Evolutionary conservation across 257 asterid genomes (phyloP).

Genomic region (Coffea eugenioides): DNA sequence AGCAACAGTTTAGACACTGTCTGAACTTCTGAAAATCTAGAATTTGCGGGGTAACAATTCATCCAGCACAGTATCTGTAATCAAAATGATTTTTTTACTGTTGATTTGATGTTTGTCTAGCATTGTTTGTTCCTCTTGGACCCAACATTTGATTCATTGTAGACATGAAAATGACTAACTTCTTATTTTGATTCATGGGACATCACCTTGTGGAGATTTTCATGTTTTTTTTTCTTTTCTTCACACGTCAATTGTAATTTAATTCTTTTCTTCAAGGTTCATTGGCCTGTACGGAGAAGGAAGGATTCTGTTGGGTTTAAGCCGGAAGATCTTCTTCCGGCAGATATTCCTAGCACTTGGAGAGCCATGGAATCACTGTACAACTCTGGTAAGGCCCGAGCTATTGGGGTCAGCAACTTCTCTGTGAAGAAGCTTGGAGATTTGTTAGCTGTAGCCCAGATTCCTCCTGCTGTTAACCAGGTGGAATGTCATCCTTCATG

Average conservation of each 20-base stretch:
- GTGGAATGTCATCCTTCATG: slow-evolving; percentile 89
- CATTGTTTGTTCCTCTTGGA: too few relatives aligned
- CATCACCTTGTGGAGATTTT: too few relatives aligned
- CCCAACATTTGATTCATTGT: too few relatives aligned
- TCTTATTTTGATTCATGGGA: too few relatives aligned
- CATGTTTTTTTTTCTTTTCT: background rate
- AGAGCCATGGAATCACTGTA: slow-evolving; percentile 69
- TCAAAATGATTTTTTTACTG: too few relatives aligned
- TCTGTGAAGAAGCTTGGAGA: slow-evolving; percentile 65
- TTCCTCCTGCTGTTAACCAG: slow-evolving; percentile 82
- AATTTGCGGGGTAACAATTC: too few relatives aligned
- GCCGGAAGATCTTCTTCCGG: slow-evolving; percentile 53
- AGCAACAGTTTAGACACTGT: too few relatives aligned
- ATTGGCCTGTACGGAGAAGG: slow-evolving; percentile 72
- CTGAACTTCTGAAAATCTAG: too few relatives aligned
- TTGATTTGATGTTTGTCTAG: too few relatives aligned
- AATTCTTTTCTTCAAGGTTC: slow-evolving; percentile 38
- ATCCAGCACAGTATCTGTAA: too few relatives aligned
- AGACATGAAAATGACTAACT: too few relatives aligned
- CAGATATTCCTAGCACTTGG: slow-evolving; percentile 77
- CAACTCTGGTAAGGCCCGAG: slow-evolving; percentile 71
- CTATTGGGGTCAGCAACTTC: slow-evolving; percentile 82
- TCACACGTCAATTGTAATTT: background rate
- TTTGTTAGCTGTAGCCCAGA: slow-evolving; percentile 54
- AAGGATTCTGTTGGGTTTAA: slow-evolving; percentile 43